Percentiles rank a stretch among this genome's conserved stretches.
phyloP scores from a whole-genome alignment of 2,329 filamentous ascomycete genomes.

The Talaromyces albobiverticillius region DNA sequence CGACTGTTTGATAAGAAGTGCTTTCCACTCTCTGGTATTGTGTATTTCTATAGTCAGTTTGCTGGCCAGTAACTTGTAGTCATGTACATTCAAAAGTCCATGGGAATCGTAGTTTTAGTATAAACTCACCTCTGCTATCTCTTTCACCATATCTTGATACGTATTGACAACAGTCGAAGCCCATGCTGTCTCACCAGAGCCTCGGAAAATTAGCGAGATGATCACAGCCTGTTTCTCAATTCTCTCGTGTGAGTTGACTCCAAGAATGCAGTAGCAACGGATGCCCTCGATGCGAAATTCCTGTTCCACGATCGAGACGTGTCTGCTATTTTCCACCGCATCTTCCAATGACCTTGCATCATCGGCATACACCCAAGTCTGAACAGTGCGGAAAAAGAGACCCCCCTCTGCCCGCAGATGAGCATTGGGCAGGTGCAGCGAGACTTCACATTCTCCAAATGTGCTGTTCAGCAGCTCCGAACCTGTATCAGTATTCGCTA shows the following conservation, averaged over 20 bases:
- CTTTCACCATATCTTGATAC: conserved; percentile 39
- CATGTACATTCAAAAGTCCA: too few relatives aligned
- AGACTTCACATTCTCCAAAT: conserved; percentile 37
- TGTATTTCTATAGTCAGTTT: conserved; percentile 14
- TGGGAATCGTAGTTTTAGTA: neutral
- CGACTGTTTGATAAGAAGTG: conserved; percentile 50
- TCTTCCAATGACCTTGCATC: conserved; percentile 18
- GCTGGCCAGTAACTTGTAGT: too few relatives aligned
- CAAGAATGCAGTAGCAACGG: conserved; percentile 47
- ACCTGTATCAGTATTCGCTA: conserved; percentile 7
- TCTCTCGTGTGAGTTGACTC: conserved; percentile 53
- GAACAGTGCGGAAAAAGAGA: conserved; percentile 35
- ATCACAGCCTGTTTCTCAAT: conserved; percentile 50
- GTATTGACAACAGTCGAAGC: conserved; percentile 32
- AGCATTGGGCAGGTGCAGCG: conserved; percentile 43
- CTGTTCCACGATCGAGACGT: conserved; percentile 31
- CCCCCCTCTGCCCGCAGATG: conserved; percentile 43
- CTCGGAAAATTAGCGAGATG: conserved; percentile 37
- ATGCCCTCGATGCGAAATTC: conserved; percentile 43
- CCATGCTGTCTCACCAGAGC: conserved; percentile 31
- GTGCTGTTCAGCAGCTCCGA: conserved; percentile 25
- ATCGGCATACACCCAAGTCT: conserved; percentile 31
- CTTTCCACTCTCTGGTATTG: conserved; percentile 41
- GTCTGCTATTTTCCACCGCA: conserved; percentile 24
- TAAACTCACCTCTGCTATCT: conserved; percentile 36